A percentile compares a stretch with the other conserved stretches of the same genome.
phyloP scores from a whole-genome alignment of 2,329 filamentous ascomycete species.

The Truncatella angustata region DNA sequence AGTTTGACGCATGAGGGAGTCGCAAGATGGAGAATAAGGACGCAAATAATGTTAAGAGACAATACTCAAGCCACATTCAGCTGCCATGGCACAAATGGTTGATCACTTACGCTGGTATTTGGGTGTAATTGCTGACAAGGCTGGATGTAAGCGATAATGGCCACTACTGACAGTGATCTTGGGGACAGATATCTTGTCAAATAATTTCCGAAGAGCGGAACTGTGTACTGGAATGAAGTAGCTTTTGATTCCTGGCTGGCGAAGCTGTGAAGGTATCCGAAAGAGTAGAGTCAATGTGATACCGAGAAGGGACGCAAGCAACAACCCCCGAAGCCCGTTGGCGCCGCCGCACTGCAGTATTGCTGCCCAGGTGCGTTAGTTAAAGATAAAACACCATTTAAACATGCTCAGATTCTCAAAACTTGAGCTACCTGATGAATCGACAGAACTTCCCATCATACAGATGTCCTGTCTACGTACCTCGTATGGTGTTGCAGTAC shows the following conservation, averaged over 20 bases:
- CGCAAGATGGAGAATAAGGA: no score
- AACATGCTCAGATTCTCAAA: neutral
- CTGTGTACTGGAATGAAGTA: neutral
- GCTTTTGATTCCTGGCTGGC: neutral
- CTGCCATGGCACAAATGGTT: neutral
- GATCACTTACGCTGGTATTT: neutral
- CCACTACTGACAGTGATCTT: neutral
- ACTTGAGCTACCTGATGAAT: neutral
- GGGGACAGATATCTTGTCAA: neutral
- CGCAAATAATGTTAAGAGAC: no score
- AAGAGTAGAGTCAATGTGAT: neutral
- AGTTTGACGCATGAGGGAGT: neutral
- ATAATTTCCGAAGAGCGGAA: no score
- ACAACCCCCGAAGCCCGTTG: neutral
- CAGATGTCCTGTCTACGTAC: neutral
- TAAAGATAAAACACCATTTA: neutral
- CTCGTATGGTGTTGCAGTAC: neutral
- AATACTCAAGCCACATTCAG: no score
- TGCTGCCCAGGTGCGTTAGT: neutral
- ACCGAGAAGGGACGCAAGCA: neutral
- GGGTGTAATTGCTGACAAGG: neutral
- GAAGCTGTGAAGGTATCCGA: neutral
- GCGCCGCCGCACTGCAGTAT: neutral
- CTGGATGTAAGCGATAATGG: neutral
- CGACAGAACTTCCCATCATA: neutral